A percentile compares a stretch with the other conserved stretches of the same genome.
Conservation (phyloP, 2,329 filamentous ascomycete genomes). For the Pseudocercospora macadamiae region DNA sequence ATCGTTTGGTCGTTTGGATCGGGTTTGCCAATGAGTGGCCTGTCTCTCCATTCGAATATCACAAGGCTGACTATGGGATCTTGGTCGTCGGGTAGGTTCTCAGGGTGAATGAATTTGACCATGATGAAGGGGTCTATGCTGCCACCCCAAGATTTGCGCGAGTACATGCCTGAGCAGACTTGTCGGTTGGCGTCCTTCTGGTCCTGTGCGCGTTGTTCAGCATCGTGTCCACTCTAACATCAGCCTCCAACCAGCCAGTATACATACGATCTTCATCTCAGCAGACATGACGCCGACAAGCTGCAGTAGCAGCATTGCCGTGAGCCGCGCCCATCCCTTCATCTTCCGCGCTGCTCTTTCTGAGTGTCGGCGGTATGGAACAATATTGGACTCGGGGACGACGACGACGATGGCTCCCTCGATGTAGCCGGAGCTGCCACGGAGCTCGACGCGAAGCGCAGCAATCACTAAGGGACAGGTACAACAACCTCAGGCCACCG, state of each 20-base stretch:
- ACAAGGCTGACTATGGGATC: constrained; percentile 81
- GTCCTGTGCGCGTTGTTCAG: constrained; percentile 57
- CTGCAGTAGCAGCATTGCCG: constrained; percentile 35
- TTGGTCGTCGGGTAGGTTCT: constrained; percentile 57
- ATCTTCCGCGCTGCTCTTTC: constrained; percentile 27
- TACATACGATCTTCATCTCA: constrained; percentile 39
- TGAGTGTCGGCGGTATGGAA: neutral
- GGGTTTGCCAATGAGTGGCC: constrained; percentile 73
- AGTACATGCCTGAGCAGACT: constrained; percentile 93
- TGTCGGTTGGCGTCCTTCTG: constrained; percentile 76
- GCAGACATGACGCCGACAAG: constrained; percentile 31
- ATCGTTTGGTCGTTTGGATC: constrained; percentile 45
- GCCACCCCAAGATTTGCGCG: constrained; percentile 84
- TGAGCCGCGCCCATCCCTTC: constrained; percentile 34
- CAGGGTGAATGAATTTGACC: constrained; percentile 71
- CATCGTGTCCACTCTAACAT: constrained; percentile 9
- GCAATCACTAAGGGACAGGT: neutral
- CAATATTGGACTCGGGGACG: neutral
- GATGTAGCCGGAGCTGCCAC: too few species aligned
- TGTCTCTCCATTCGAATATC: constrained; percentile 93
- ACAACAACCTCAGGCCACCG: neutral
- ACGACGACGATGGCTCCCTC: neutral
- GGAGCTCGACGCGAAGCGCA: neutral
- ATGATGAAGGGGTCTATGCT: constrained; percentile 86
- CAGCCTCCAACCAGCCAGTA: neutral